Base-by-base conservation (phyloP, 805 yeast species). In the Pichia exigua region DNA sequence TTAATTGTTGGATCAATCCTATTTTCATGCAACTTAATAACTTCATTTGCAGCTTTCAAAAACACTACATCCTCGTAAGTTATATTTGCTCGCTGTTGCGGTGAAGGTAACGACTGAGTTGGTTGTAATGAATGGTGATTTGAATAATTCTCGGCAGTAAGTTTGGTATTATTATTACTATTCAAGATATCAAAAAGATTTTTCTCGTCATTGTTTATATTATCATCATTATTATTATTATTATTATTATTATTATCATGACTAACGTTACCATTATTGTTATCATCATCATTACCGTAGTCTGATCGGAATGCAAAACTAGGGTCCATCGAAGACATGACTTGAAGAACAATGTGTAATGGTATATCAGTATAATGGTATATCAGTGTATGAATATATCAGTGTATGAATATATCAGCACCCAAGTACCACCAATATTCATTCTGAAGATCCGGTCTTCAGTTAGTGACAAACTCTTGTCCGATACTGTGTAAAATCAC, bases 1-100 rank as follows among this genome's bases (percentile, higher is more conserved):
- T 76, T 66, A 26, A 82, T 79, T 0, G 87, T 81, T 5, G 87
- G 87, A 61, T 82, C 87, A 8, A 82, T 76, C 24, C 75, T 67
- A 48, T 68, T 65, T 42, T 65, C 65, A 46, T 66, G 67, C 51
- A 69, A 66, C 54, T 73, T 73, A 2, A 77, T 73, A 3, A 83
- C 86, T 59, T 82, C 85, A 53, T 78, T 77, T 3, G 87, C 87
- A 20, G 82, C 72, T 45, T 77, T 68, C 40, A 82, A 67, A 59
- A 82, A 82, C 48, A 73, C 70, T 42, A 76, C 69, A 60, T 82
- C 87, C 59, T 79, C 85, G 40, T 67, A 66, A 10, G 73, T 68
- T 20, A 65, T 60, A 5, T 56, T 30, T 30, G 35, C 3, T 30
- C n/a, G n/a, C 12, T 3, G 35, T 13, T 30, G 35, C 13, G 35